Evolutionary conservation across 139 green algal species (phyloP), one percentile per base, ranked within the genome.

Genomic region (Chlorella ohadii): DNA sequence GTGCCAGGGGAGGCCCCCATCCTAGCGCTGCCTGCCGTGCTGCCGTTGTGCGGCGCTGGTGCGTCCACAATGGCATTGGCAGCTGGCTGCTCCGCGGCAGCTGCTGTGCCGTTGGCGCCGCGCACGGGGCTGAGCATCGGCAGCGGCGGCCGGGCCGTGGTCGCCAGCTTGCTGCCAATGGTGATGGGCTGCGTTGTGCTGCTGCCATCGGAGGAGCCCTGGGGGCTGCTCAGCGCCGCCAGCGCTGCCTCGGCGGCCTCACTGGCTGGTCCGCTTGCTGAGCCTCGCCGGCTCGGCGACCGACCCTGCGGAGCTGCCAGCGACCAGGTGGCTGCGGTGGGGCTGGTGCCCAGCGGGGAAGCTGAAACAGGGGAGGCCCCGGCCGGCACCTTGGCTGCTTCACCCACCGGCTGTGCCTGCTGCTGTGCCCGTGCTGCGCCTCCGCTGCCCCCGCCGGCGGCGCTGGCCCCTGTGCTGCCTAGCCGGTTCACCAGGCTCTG

Each of bases 401-500:
- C 33, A 28, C 36, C 34, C 70, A 31, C 28, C 67, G n/a, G 66
- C 72, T 76, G 81, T 66, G 4, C 16, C 68, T 79, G 70, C 81
- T 72, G 81, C 59, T 20, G 23, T 13, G 19, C 15, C 33, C 13
- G 34, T 0, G 47, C 23, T 22, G 68, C 9, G 31, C 28, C 33
- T 25, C 70, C 5, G 67, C 44, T 47, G 64, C 39, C 65, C 41
- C 77, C 63, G 77, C 61, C 59, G 7, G 16, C 12, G n/a, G n/a
- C 65, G 65, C 31, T 19, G 39, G 27, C 61, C 23, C 5, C 51
- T 23, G 19, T 36, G 41, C 31, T n/a, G 22, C 20, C 44, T 47
- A 88, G 63, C 27, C 61, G n/a, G 61, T 56, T 67, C 31, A 88
- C 47, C 79, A 85, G 72, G 51, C 28, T 64, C 61, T 84, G 66